These are phyloP conservation scores for Acacia crassicarpa DNA, from an alignment of 306 rosid species.

Conservation along the genomic window DNA sequence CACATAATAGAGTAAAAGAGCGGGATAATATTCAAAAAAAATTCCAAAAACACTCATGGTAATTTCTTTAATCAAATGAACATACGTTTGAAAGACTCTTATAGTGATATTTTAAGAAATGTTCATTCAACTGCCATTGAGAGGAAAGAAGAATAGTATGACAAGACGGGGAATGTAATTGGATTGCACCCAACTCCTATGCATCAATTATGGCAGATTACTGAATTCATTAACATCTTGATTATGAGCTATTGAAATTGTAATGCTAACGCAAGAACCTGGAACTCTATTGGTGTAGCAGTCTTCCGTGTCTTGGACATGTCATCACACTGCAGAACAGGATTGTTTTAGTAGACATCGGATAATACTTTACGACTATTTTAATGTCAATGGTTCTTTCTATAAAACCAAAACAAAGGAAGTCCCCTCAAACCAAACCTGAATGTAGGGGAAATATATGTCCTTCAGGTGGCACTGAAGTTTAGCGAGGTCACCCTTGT, in stretches of 20 bases:
- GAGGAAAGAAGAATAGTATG: not conserved
- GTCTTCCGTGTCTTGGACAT: slow-evolving; percentile 47
- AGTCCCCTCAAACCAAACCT: slow-evolving; percentile 52
- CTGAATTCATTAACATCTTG: slow-evolving; percentile 2
- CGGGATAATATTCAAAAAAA: too few species aligned
- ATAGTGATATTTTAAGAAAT: not conserved
- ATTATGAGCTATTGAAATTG: slow-evolving; percentile 13
- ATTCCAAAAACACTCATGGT: not conserved
- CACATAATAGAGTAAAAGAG: not conserved
- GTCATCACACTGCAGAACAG: slow-evolving; percentile 56
- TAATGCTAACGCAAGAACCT: slow-evolving; percentile 40
- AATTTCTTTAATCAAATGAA: not conserved
- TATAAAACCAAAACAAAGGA: not conserved
- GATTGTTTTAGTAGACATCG: not conserved
- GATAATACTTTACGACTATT: not conserved
- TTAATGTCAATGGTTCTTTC: not conserved
- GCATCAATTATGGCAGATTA: not conserved
- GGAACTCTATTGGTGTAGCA: slow-evolving; percentile 51
- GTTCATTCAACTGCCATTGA: not conserved
- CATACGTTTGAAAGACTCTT: not conserved
- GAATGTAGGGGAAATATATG: slow-evolving; percentile 69
- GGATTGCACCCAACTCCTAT: not conserved
- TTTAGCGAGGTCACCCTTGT: slow-evolving; percentile 29
- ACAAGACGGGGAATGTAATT: not conserved
- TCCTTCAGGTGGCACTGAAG: slow-evolving; percentile 63